Evolutionary conservation across 2,329 filamentous ascomycete genomes (phyloP).

Genomic region (Phaeosphaeria sp.): DNA sequence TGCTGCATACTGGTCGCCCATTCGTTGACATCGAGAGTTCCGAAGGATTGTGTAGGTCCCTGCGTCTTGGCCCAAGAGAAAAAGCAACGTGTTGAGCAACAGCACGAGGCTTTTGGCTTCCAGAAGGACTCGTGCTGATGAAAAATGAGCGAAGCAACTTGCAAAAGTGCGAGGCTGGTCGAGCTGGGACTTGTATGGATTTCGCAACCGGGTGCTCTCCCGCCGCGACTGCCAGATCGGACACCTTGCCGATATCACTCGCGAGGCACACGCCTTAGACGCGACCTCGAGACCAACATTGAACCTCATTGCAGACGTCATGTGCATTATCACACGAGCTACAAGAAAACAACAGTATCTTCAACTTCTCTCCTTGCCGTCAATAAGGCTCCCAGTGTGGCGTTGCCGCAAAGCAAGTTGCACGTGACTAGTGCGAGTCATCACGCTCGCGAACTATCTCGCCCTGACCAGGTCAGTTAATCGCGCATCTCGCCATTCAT

Average conservation of each 20-base stretch:
- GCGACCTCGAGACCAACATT: too few relatives aligned
- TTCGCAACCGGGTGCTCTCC: not conserved
- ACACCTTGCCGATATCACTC: not conserved
- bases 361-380: not conserved
- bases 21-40: not conserved
- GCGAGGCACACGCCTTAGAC: not conserved
- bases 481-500: not conserved
- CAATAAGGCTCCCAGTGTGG: not conserved
- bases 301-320: not conserved
- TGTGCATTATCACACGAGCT: not conserved
- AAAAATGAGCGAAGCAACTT: not conserved
- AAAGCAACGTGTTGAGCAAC: not conserved
- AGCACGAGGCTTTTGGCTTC: not conserved
- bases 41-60: not conserved
- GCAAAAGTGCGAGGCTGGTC: not conserved
- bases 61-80: not conserved
- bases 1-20: not conserved
- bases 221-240: not conserved
- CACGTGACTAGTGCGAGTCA: not conserved
- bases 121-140: not conserved
- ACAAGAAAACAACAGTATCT: not conserved
- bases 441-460: not conserved
- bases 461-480: not conserved
- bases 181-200: not conserved
- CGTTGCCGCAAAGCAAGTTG: not conserved